These are phyloP conservation scores for Huntiella moniliformis DNA, from an alignment of 2,329 filamentous ascomycete species.

Conservation along the genomic window DNA sequence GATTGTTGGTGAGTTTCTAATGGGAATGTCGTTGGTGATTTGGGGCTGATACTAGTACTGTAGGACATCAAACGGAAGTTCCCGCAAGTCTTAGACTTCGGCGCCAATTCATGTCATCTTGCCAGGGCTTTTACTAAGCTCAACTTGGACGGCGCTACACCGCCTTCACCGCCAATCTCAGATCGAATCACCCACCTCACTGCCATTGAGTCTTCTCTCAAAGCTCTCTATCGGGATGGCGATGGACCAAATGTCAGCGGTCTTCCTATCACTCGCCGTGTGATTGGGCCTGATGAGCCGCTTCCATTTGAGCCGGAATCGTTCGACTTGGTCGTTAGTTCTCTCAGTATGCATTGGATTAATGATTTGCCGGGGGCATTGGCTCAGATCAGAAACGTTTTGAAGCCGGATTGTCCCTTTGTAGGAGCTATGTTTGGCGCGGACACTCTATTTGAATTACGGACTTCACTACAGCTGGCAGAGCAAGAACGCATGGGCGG, in stretches of 20 bases:
- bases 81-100: constrained; percentile 70
- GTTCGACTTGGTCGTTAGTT: constrained; percentile 83
- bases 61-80: constrained; percentile 87
- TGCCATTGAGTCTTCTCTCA: constrained; percentile 63
- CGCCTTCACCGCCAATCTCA: constrained; percentile 46
- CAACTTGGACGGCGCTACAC: constrained; percentile 42
- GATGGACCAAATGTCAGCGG: constrained; percentile 54
- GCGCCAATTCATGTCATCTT: constrained; percentile 90
- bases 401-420: constrained; percentile 84
- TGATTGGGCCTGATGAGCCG: constrained; percentile 60
- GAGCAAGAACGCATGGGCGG: constrained; percentile 83
- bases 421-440: constrained; percentile 93
- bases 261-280: constrained; percentile 52
- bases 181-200: constrained; percentile 55
- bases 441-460: constrained; percentile 81
- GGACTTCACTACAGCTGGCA: constrained; percentile 80
- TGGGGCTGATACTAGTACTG: neutral
- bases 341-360: constrained; percentile 85
- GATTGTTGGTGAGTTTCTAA: constrained; percentile 45
- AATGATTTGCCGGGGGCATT: constrained; percentile 83
- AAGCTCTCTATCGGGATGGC: constrained; percentile 64
- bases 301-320: constrained; percentile 57
- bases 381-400: constrained; percentile 62
- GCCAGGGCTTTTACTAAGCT: constrained; percentile 59
- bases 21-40: neutral